These are phyloP conservation scores for Trifolium repens DNA, from an alignment of 306 rosid genomes.

Conservation along the genomic window DNA sequence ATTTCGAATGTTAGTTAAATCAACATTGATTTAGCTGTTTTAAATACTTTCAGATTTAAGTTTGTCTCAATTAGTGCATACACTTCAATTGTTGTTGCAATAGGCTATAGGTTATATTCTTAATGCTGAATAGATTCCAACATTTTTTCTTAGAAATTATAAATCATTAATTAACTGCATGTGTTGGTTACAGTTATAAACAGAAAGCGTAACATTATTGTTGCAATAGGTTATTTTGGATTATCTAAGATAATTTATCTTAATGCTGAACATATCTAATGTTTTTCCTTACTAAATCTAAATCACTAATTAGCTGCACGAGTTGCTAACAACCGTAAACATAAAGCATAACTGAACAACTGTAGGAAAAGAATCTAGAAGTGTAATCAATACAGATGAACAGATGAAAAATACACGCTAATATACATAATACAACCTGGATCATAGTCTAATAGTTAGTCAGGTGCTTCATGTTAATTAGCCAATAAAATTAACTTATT, in stretches of 20 bases:
- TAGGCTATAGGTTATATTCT: neutral
- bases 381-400: neutral
- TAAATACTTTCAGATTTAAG: conserved; percentile 21
- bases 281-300: neutral
- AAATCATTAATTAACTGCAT: no score
- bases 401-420: neutral
- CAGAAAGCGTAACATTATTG: neutral
- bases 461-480: neutral
- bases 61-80: neutral
- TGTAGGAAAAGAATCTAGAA: neutral
- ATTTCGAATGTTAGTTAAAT: conserved; percentile 14
- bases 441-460: neutral
- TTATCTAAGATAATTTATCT: no score
- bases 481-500: neutral
- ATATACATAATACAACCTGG: neutral
- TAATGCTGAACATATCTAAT: neutral
- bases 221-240: neutral
- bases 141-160: no score
- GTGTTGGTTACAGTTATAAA: neutral
- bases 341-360: neutral
- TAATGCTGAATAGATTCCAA: no score
- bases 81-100: neutral
- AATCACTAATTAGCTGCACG: neutral
- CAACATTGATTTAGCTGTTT: conserved; percentile 19
- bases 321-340: neutral